These are phyloP conservation scores for Atalantia buxifolia DNA, from an alignment of 345 rosid species.

Conservation along the genomic window DNA sequence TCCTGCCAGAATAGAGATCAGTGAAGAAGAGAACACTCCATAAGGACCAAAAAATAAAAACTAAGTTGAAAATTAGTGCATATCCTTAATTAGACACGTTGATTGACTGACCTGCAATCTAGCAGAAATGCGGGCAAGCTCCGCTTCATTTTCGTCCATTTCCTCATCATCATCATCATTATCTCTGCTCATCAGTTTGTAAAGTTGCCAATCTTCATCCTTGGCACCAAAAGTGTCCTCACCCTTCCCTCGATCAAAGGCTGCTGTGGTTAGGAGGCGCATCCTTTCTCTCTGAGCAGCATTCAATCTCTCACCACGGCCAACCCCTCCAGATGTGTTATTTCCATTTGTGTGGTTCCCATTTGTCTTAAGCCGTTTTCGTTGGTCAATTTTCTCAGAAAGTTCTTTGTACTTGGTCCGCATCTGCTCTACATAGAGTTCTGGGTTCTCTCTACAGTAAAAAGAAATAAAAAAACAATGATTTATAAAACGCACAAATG, in stretches of 20 bases:
- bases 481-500: background rate
- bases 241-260: slow-evolving; percentile 96
- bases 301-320: slow-evolving; percentile 94
- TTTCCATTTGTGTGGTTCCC: slow-evolving; percentile 75
- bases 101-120: slow-evolving; percentile 58
- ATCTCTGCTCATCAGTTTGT: slow-evolving; percentile 89
- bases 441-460: slow-evolving; percentile 72
- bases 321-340: slow-evolving; percentile 63
- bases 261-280: slow-evolving; percentile 93
- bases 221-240: slow-evolving; percentile 88
- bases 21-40: background rate
- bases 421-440: slow-evolving; percentile 72
- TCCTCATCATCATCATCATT: slow-evolving; percentile 77
- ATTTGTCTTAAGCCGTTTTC: slow-evolving; percentile 80
- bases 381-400: slow-evolving; percentile 73
- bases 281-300: slow-evolving; percentile 95
- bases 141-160: slow-evolving; percentile 67
- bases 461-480: slow-evolving; percentile 11
- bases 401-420: slow-evolving; percentile 72
- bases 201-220: slow-evolving; percentile 99
- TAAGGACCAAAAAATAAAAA: no score
- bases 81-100: no score
- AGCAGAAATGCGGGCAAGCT: slow-evolving; percentile 63
- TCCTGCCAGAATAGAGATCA: slow-evolving; percentile 39
- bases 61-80: no score